A percentile compares a stretch with the other conserved stretches of the same genome.
These are phyloP conservation scores for Apophysomyces ossiformis DNA, from an alignment of 371 early-diverging fungal genomes.

Conservation along the genomic window DNA sequence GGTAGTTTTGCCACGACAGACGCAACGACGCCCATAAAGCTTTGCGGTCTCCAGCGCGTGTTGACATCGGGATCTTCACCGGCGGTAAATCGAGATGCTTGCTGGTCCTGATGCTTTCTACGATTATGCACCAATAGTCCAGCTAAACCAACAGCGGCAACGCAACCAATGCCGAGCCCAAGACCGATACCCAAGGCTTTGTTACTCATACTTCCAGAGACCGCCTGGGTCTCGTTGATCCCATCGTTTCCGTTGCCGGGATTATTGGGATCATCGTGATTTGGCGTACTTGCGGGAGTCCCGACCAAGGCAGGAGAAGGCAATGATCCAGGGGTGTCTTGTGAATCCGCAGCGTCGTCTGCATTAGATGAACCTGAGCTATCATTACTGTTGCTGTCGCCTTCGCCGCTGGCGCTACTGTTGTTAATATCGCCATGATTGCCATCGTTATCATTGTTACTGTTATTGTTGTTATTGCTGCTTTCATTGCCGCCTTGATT, in stretches of 20 bases:
- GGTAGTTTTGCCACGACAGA: conserved; percentile 51
- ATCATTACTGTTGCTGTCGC: conserved; percentile 8
- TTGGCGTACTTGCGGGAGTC: background rate
- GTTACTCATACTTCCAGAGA: conserved; percentile 29
- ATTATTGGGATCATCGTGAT: conserved; percentile 6
- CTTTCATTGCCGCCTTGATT: background rate
- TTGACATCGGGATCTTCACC: conserved; percentile 19
- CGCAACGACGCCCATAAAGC: conserved; percentile 53
- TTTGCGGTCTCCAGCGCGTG: conserved; percentile 55
- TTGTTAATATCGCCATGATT: background rate
- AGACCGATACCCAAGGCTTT: conserved; percentile 48
- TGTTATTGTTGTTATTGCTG: background rate
- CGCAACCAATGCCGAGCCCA: conserved; percentile 47
- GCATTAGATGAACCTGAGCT: background rate
- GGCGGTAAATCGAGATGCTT: background rate
- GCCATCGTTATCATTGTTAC: conserved; percentile 9
- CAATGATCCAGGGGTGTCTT: background rate
- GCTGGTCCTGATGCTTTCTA: conserved; percentile 24
- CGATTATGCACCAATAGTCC: conserved; percentile 38
- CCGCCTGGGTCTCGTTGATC: conserved; percentile 28
- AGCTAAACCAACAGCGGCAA: conserved; percentile 49
- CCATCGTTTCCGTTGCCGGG: conserved; percentile 9
- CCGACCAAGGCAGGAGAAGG: conserved; percentile 12
- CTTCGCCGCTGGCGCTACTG: background rate
- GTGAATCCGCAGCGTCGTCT: conserved; percentile 1